Evolutionary conservation across 495 filamentous ascomycete genomes (phyloP), one percentile per base, ranked within the genome.

Genomic region (Achaetomiella virescens): DNA sequence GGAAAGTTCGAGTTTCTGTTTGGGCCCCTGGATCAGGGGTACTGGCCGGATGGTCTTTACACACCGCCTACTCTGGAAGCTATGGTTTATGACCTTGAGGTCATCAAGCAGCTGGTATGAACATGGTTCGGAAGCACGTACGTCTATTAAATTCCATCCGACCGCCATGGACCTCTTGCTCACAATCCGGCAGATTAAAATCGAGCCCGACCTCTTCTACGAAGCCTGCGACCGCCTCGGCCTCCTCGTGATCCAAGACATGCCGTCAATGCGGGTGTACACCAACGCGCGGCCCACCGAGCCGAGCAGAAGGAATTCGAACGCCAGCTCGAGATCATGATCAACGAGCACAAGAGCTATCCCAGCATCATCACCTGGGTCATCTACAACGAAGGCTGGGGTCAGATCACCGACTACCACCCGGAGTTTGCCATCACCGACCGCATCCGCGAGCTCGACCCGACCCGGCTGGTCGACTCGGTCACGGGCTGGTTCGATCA

Each of bases 331-430:
- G 79, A 83, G 17, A 52, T 85, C 10, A 61, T 86, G 43, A 65
- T 88, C 42, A 70, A 77, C 50, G 81, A 88, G 61, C 78, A 79
- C 64, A 84, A 78, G 68, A 80, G 72, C 60, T 84, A 81, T 59
- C 77, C 84, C 0, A 81, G 78, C 51, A 86, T 88, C 50, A 67
- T 77, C 9, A 69, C 72, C 5, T 77, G 74, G 74, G 70, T 85
- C 36, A 80, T 88, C 58, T 88, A 88, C 64, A 88, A 88, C 63
- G 84, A 88, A 62, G 84, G 83, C 29, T 88, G 84, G 84, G 84
- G 82, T 9, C 84, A 88, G 55, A 65, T 76, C 21, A 72, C 54
- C 1, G 47, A 72, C 3, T 65, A 65, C 24, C 71, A 77, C 48
- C 81, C 83, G 1, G 83, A 86, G 56, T 77, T 80, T 20, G 68